A percentile compares a stretch with the other conserved stretches of the same genome.
phyloP scores from a whole-genome alignment of 495 filamentous ascomycete species.

The Saxispiralis lemnorum region DNA sequence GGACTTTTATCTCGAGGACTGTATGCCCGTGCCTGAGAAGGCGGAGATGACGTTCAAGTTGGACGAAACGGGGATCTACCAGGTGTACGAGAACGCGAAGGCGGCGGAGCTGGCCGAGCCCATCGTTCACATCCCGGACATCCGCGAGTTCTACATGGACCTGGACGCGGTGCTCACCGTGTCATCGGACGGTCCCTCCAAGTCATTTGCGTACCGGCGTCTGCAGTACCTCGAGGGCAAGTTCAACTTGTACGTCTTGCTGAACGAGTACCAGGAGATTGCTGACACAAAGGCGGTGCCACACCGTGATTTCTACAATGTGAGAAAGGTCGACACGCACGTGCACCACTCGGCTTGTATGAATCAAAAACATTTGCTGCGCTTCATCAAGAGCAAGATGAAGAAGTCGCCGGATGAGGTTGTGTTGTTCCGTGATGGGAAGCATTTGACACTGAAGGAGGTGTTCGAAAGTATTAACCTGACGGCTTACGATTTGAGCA shows the following conservation, averaged over 20 bases:
- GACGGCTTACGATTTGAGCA: constrained; percentile 93
- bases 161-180: constrained; percentile 68
- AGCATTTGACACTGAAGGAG: constrained; percentile 73
- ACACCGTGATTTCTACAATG: constrained; percentile 97
- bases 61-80: constrained; percentile 73
- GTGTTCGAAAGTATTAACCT: constrained; percentile 95
- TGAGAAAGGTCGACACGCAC: constrained; percentile 95
- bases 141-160: constrained; percentile 89
- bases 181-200: constrained; percentile 85
- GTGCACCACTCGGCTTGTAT: constrained; percentile 98
- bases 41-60: constrained; percentile 58
- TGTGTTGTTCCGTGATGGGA: constrained; percentile 82
- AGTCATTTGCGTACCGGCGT: constrained; percentile 88
- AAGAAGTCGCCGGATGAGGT: constrained; percentile 90
- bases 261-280: constrained; percentile 95
- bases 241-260: constrained; percentile 76
- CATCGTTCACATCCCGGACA: constrained; percentile 62
- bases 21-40: constrained; percentile 48
- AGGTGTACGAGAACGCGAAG: constrained; percentile 58
- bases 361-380: constrained; percentile 96
- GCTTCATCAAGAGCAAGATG: constrained; percentile 99
- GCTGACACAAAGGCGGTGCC: constrained; percentile 95
- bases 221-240: constrained; percentile 91
- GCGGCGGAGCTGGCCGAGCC: constrained; percentile 45
- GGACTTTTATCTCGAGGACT: constrained; percentile 69